Evolutionary conservation across 495 filamentous ascomycete genomes (phyloP).

Genomic region (Cairneyella variabilis): DNA sequence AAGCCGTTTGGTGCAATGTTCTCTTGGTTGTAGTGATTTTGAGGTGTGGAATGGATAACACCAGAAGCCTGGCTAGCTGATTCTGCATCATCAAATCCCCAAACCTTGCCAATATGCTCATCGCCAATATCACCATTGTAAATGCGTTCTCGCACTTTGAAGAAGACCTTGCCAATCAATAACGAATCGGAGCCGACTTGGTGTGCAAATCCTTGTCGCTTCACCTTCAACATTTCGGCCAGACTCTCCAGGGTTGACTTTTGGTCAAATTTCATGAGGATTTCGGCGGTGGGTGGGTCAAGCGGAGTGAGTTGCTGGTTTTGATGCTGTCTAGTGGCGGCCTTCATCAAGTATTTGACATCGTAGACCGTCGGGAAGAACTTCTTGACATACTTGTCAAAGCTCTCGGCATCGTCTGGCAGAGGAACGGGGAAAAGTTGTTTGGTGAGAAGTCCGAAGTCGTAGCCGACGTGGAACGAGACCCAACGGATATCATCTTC

Average conservation of each 20-base stretch:
- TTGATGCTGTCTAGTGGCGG: constrained; percentile 55
- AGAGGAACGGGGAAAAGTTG: constrained; percentile 75
- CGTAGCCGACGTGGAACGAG: constrained; percentile 97
- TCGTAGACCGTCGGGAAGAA: constrained; percentile 94
- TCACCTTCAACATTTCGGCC: constrained; percentile 85
- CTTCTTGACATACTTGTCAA: constrained; percentile 75
- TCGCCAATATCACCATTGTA: constrained; percentile 76
- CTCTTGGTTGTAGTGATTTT: constrained; percentile 30
- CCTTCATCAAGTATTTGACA: constrained; percentile 94
- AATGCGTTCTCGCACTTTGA: constrained; percentile 77
- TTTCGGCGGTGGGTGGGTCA: constrained; percentile 58
- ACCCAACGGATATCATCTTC: constrained; percentile 89
- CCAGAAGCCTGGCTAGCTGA: background rate
- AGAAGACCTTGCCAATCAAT: constrained; percentile 90
- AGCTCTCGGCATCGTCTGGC: constrained; percentile 82
- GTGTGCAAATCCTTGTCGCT: constrained; percentile 79
- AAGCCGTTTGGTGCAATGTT: constrained; percentile 48
- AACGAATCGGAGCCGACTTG: constrained; percentile 89
- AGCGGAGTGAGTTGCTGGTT: constrained; percentile 62
- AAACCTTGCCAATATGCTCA: constrained; percentile 79
- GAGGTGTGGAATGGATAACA: constrained; percentile 28
- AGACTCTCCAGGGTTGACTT: constrained; percentile 91
- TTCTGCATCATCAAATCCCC: constrained; percentile 57
- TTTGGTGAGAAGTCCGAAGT: constrained; percentile 96
- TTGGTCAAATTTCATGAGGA: constrained; percentile 73